Evolutionary conservation across 768 basidiomycete genomes (phyloP).

Genomic region (Podaxis sp.): DNA sequence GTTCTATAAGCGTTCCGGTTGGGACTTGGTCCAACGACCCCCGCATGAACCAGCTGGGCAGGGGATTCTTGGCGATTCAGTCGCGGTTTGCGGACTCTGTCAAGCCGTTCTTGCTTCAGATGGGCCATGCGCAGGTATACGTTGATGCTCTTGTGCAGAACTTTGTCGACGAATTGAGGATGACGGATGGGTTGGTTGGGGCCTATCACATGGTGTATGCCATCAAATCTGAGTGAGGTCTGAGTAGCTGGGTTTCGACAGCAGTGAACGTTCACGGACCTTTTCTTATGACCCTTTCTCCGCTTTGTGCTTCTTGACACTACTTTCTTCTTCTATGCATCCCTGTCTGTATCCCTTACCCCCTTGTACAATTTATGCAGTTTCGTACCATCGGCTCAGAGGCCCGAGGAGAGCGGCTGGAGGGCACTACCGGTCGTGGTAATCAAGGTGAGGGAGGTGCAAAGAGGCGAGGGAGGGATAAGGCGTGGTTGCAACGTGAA

Average conservation of each 20-base stretch:
- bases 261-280: not conserved
- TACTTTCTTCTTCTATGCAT: not conserved
- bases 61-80: conserved; percentile 37
- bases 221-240: conserved; percentile 16
- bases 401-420: not conserved
- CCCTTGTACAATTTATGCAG: not conserved
- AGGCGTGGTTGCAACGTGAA: conserved; percentile 13
- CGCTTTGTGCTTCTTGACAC: not conserved
- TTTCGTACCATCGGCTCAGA: not conserved
- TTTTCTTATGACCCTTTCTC: not conserved
- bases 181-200: conserved; percentile 45
- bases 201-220: conserved; percentile 54
- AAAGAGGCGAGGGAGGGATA: not conserved
- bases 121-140: conserved; percentile 34
- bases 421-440: not conserved
- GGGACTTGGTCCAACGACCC: conserved; percentile 51
- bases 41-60: conserved; percentile 38
- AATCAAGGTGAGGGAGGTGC: not conserved
- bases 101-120: conserved; percentile 44
- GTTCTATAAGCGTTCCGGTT: conserved; percentile 47
- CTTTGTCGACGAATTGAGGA: conserved; percentile 47
- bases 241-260: not conserved
- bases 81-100: conserved; percentile 47
- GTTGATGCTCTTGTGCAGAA: conserved; percentile 39
- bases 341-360: not conserved